Evolutionary conservation across 108 stramenopile genomes (phyloP).

Genomic region (Cyclostephanos tholiformis): DNA sequence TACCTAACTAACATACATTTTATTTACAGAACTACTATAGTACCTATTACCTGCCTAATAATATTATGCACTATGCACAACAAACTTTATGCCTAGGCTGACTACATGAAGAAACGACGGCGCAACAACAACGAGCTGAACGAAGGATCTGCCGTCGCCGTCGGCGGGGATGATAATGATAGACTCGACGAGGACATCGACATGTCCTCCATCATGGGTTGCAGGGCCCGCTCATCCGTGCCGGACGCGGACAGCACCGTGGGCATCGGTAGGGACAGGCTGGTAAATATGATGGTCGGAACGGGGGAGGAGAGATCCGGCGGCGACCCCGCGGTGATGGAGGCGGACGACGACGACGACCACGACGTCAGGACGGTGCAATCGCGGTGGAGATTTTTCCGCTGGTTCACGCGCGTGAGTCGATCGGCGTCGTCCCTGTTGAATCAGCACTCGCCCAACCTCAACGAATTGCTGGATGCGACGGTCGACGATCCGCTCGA

Average conservation of each 20-base stretch:
- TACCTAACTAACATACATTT: no score
- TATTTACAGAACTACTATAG: no score
- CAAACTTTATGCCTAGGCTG: no score
- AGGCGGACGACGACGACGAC: background rate
- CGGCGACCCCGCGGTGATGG: background rate
- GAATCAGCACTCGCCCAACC: slow-evolving; percentile 48
- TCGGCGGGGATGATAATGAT: background rate
- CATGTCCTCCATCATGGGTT: slow-evolving; percentile 8
- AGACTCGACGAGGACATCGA: slow-evolving; percentile 17
- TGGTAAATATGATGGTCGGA: background rate
- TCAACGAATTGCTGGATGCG: slow-evolving; percentile 40
- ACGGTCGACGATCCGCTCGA: background rate
- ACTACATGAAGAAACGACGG: background rate
- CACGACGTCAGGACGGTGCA: background rate
- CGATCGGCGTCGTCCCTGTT: slow-evolving; percentile 44
- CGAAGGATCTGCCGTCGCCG: slow-evolving; percentile 5
- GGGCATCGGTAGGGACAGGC: background rate
- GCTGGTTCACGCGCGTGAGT: slow-evolving; percentile 41
- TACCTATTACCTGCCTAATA: no score
- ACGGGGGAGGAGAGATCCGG: background rate
- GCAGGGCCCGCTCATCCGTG: slow-evolving; percentile 12
- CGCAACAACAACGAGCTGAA: slow-evolving; percentile 7
- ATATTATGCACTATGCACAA: no score
- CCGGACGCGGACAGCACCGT: slow-evolving; percentile 18
- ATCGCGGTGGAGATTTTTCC: background rate